These are phyloP conservation scores for Epichloe hybrida DNA, from an alignment of 2,329 filamentous ascomycete genomes.

Conservation along the genomic window DNA sequence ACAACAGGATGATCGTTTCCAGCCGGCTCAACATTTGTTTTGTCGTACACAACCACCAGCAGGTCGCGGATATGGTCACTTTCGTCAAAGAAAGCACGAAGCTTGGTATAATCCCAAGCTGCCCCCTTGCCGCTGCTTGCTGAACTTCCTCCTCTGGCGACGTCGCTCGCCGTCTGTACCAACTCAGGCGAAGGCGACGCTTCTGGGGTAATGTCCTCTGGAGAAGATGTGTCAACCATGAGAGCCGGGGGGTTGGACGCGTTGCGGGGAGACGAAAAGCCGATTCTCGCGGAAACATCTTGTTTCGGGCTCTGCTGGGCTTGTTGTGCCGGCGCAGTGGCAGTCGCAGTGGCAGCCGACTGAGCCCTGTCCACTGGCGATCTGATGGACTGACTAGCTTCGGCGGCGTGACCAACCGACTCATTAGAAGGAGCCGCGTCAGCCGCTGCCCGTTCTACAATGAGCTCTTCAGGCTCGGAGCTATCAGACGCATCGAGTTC, in stretches of 20 bases:
- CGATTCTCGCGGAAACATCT: constrained; percentile 11
- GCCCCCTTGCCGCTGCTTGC: constrained; percentile 24
- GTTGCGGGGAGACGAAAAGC: constrained; percentile 14
- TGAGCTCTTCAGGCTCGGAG: constrained; percentile 32
- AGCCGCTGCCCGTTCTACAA: constrained; percentile 13
- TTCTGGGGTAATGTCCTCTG: constrained; percentile 49
- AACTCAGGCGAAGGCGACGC: constrained; percentile 54
- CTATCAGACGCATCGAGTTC: constrained; percentile 60
- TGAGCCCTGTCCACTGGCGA: constrained; percentile 1
- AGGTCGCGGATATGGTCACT: constrained; percentile 80
- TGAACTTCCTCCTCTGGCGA: constrained; percentile 22
- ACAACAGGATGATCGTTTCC: constrained; percentile 77
- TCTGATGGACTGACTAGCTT: neutral
- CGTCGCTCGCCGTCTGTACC: constrained; percentile 31
- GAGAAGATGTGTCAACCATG: constrained; percentile 56
- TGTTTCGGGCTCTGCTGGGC: neutral
- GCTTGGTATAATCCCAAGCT: constrained; percentile 74
- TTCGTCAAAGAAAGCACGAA: constrained; percentile 85
- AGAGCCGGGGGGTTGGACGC: constrained; percentile 51
- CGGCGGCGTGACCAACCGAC: neutral
- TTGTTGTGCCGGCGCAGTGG: constrained; percentile 9
- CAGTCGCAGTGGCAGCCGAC: constrained; percentile 7
- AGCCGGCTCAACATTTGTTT: constrained; percentile 65
- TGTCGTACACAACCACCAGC: constrained; percentile 84
- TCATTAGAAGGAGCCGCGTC: neutral